A percentile compares a stretch with the other conserved stretches of the same genome.
phyloP scores from a whole-genome alignment of 352 stramenopile species.

The Pythium sp. region DNA sequence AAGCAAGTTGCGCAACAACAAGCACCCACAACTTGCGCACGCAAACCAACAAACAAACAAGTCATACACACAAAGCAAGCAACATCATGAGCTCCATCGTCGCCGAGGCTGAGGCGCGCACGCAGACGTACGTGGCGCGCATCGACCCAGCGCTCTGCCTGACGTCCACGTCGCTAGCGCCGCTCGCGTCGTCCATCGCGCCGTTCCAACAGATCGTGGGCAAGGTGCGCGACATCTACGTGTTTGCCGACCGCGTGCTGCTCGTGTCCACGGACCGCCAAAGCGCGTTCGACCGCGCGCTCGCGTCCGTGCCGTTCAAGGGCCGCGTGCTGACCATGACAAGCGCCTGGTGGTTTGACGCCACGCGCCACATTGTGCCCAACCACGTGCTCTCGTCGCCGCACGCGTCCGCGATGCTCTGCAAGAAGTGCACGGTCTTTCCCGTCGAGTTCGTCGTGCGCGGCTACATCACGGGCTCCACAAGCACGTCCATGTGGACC shows the following conservation, averaged over 20 bases:
- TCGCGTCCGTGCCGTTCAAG: slow-evolving; percentile 97
- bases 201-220: slow-evolving; percentile 62
- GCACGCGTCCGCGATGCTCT: slow-evolving; percentile 95
- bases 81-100: slow-evolving; percentile 40
- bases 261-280: slow-evolving; percentile 98
- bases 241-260: slow-evolving; percentile 85
- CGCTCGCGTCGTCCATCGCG: slow-evolving; percentile 32
- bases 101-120: slow-evolving; percentile 59
- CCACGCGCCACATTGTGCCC: slow-evolving; percentile 94
- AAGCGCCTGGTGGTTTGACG: slow-evolving; percentile 95
- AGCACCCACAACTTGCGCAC: slow-evolving; percentile 5
- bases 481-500: slow-evolving; percentile 98
- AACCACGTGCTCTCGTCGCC: slow-evolving; percentile 96
- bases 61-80: neutral
- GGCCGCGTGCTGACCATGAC: slow-evolving; percentile 96
- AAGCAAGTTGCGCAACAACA: neutral
- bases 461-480: slow-evolving; percentile 96
- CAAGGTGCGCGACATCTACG: slow-evolving; percentile 93
- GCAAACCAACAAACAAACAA: neutral
- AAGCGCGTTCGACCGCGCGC: slow-evolving; percentile 97
- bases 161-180: slow-evolving; percentile 55
- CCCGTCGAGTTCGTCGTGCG: slow-evolving; percentile 99
- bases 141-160: slow-evolving; percentile 47
- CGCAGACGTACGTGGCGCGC: slow-evolving; percentile 59
- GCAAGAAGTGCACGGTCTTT: slow-evolving; percentile 95